A percentile compares a stretch with the other conserved stretches of the same genome.
These are phyloP conservation scores for Papilionanthe hybrid DNA, from an alignment of 116 monocot species.

Conservation along the genomic window DNA sequence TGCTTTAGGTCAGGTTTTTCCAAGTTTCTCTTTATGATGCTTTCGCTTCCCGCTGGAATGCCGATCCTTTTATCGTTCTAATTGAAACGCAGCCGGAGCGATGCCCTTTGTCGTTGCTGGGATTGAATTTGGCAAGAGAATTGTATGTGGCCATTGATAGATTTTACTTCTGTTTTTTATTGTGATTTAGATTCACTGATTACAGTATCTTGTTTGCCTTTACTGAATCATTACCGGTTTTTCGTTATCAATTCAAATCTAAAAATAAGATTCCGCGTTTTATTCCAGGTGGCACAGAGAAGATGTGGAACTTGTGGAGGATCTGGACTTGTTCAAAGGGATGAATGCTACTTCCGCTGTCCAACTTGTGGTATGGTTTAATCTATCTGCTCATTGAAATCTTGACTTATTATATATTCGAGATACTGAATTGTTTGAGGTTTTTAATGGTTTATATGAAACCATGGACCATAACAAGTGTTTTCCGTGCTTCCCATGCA, in stretches of 20 bases:
- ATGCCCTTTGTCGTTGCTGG: slow-evolving; percentile 73
- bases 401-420: not conserved
- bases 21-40: not conserved
- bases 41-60: no score
- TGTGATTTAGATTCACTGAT: not conserved
- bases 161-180: no score
- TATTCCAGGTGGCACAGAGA: slow-evolving; percentile 51
- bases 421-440: no score
- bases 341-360: slow-evolving; percentile 50
- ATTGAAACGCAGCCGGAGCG: slow-evolving; percentile 50
- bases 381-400: not conserved
- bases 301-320: slow-evolving; percentile 64
- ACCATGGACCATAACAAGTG: no score
- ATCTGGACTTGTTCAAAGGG: slow-evolving; percentile 56
- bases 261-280: not conserved
- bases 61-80: not conserved
- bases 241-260: not conserved
- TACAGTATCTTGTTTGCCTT: not conserved
- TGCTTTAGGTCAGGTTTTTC: slow-evolving; percentile 42
- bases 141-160: slow-evolving; percentile 38
- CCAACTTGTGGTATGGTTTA: slow-evolving; percentile 64
- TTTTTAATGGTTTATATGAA: no score
- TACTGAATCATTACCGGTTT: not conserved
- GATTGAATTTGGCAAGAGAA: slow-evolving; percentile 80
- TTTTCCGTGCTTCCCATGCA: no score